Conservation (phyloP, 2,329 filamentous ascomycete species). For the Fusarium citri region DNA sequence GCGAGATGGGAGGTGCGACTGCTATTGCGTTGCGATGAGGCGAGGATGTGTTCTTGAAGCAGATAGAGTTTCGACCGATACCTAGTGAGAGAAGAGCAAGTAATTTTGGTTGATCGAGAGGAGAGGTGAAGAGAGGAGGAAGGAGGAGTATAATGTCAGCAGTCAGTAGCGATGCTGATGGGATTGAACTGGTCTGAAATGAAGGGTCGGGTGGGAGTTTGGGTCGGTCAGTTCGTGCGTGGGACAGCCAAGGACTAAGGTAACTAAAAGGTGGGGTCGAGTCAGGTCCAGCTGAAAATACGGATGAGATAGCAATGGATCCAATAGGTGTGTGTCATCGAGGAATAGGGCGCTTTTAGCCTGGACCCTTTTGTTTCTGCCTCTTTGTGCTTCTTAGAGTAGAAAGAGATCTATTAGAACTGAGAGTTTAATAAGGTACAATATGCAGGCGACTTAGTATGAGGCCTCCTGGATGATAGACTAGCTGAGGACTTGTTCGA, state of each 20-base stretch:
- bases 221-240: conserved; percentile 23
- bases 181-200: conserved; percentile 7
- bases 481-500: not conserved
- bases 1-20: conserved; percentile 1
- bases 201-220: conserved; percentile 21
- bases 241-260: conserved; percentile 6
- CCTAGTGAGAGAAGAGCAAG: not conserved
- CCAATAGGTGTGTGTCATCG: not conserved
- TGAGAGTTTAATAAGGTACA: not conserved
- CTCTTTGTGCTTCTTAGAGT: not conserved
- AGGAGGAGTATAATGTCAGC: conserved; percentile 16
- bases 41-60: not conserved
- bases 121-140: too few relatives aligned
- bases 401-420: not conserved
- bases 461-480: not conserved
- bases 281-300: conserved; percentile 27
- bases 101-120: not conserved
- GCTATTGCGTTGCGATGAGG: not conserved
- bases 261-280: conserved; percentile 34
- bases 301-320: conserved; percentile 12
- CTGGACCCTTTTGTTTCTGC: conserved; percentile 2
- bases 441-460: not conserved
- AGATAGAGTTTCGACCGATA: not conserved
- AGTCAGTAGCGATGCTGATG: conserved; percentile 20
- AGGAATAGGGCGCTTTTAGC: conserved; percentile 7